Conservation (phyloP, 257 asterid genomes). For the Catharanthus roseus region DNA sequence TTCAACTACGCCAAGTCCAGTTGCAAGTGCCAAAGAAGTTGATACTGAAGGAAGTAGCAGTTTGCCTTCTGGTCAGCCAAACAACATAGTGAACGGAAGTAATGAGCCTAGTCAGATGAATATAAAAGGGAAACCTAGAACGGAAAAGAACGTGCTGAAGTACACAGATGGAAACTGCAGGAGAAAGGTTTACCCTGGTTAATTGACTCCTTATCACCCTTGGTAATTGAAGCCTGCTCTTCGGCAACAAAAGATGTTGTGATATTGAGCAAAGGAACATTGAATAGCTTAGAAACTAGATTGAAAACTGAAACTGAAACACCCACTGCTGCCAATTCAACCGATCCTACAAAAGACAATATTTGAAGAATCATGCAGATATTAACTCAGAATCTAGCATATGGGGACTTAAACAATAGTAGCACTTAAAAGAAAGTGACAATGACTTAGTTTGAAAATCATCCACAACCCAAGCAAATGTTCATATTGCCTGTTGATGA, state of each 20-base stretch:
- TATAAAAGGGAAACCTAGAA: slow-evolving; percentile 6
- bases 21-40: slow-evolving; percentile 72
- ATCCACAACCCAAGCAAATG: not conserved
- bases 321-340: slow-evolving; percentile 94
- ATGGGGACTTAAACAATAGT: not conserved
- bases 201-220: slow-evolving; percentile 29
- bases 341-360: slow-evolving; percentile 53
- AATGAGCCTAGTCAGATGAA: slow-evolving; percentile 7
- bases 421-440: not conserved
- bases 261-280: slow-evolving; percentile 89
- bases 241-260: slow-evolving; percentile 97
- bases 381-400: no score
- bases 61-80: slow-evolving; percentile 41
- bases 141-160: not conserved
- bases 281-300: slow-evolving; percentile 82
- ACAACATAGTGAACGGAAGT: slow-evolving; percentile 24
- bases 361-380: slow-evolving; percentile 11
- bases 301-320: slow-evolving; percentile 85
- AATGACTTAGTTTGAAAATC: not conserved
- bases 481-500: not conserved
- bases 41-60: slow-evolving; percentile 78
- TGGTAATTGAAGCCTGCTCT: slow-evolving; percentile 66
- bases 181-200: slow-evolving; percentile 28
- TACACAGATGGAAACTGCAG: not conserved
- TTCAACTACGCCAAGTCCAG: slow-evolving; percentile 76